phyloP scores from a whole-genome alignment of 495 filamentous ascomycete genomes.

The Hypoxylon cercidicola region DNA sequence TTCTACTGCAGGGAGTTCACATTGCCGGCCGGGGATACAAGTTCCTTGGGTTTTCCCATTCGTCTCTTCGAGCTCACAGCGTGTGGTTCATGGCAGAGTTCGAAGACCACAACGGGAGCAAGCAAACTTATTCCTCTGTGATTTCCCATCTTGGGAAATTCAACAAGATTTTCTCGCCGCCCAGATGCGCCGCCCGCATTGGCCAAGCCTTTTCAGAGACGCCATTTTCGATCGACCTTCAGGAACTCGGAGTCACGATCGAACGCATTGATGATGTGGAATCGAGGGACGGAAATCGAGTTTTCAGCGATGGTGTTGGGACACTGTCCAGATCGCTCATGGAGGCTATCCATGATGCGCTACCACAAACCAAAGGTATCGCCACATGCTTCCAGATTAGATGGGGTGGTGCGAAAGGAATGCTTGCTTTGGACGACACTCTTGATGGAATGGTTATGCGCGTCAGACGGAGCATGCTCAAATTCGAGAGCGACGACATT shows the following conservation, averaged over 20 bases:
- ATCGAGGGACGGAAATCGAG: conserved; percentile 50
- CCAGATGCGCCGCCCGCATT: conserved; percentile 81
- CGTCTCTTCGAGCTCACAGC: conserved; percentile 69
- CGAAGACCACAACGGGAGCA: conserved; percentile 49
- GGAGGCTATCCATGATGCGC: conserved; percentile 60
- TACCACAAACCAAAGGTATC: conserved; percentile 53
- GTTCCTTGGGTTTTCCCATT: conserved; percentile 86
- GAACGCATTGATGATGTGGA: conserved; percentile 55
- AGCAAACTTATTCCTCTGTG: conserved; percentile 60
- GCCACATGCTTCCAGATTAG: conserved; percentile 79
- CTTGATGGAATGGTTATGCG: conserved; percentile 64
- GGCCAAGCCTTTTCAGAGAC: conserved; percentile 89
- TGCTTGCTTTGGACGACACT: conserved; percentile 72
- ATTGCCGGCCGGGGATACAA: conserved; percentile 71
- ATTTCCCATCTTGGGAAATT: conserved; percentile 75
- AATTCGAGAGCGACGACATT: conserved; percentile 69
- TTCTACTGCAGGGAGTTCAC: conserved; percentile 65
- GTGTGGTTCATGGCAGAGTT: conserved; percentile 83
- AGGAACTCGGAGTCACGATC: conserved; percentile 47
- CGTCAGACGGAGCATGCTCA: conserved; percentile 79
- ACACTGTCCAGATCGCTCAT: conserved; percentile 70
- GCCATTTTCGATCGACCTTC: conserved; percentile 58
- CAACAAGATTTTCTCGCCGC: conserved; percentile 68
- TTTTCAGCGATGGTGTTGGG: conserved; percentile 83
- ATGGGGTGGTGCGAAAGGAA: conserved; percentile 75